Evolutionary conservation across 257 asterid genomes (phyloP).

Genomic region (Solanum etuberosum): DNA sequence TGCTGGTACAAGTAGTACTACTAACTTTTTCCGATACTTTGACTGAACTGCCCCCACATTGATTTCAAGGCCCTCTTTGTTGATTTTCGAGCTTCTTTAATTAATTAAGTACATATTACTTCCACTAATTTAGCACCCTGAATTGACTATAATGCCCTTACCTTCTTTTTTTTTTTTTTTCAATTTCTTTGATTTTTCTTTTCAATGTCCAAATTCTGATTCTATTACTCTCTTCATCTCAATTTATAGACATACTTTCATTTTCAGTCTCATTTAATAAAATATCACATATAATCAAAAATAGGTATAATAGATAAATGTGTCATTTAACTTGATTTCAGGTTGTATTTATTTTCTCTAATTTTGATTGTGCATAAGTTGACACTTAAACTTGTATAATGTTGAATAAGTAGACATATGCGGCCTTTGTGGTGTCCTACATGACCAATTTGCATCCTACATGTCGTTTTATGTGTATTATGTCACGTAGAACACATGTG

Average conservation of each 20-base stretch:
- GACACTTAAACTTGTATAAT: too few relatives aligned
- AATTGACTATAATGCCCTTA: neutral
- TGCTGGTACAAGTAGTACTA: neutral
- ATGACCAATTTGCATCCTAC: neutral
- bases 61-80: conserved; percentile 43
- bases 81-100: conserved; percentile 18
- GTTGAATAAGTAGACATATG: neutral
- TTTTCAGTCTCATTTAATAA: neutral
- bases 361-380: neutral
- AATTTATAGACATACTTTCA: too few relatives aligned
- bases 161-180: neutral
- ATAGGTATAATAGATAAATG: too few relatives aligned
- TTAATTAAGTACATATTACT: neutral
- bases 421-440: neutral
- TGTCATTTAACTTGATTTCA: too few relatives aligned
- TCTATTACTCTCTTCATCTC: neutral
- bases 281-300: neutral
- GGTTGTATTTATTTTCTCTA: too few relatives aligned
- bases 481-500: too few relatives aligned
- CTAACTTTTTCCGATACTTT: conserved; percentile 22
- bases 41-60: conserved; percentile 47
- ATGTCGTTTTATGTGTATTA: too few relatives aligned
- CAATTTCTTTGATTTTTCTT: neutral
- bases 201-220: neutral
- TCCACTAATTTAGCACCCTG: neutral